phyloP scores from a whole-genome alignment of 768 basidiomycete species.

The Chiua virens region DNA sequence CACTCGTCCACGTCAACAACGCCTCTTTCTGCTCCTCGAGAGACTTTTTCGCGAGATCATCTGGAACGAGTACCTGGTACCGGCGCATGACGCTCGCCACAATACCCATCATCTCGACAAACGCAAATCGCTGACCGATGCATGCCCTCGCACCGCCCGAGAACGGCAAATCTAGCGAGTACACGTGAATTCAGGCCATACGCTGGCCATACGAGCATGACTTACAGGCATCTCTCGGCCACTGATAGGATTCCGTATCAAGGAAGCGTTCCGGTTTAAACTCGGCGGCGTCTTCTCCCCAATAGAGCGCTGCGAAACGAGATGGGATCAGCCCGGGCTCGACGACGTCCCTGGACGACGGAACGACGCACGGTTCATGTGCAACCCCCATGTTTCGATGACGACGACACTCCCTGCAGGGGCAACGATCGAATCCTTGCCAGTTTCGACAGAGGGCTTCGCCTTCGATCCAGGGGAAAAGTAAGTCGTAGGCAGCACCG shows the following conservation, averaged over 20 bases:
- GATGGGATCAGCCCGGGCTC: too few species aligned
- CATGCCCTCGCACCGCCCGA: too few species aligned
- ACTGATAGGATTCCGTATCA: too few species aligned
- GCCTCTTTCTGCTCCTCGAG: constrained; percentile 33
- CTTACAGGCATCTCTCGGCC: too few species aligned
- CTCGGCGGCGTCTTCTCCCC: too few species aligned
- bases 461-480: constrained; percentile 29
- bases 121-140: constrained; percentile 50
- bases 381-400: constrained; percentile 43
- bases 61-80: constrained; percentile 42
- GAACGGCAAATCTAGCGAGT: too few species aligned
- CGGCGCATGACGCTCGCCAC: constrained; percentile 43
- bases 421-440: constrained; percentile 35
- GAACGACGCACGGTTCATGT: constrained; percentile 40
- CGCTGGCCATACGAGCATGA: constrained; percentile 41
- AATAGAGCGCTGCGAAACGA: too few species aligned
- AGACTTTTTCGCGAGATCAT: constrained; percentile 29
- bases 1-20: too few species aligned
- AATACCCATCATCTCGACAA: constrained; percentile 41
- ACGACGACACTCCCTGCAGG: constrained; percentile 39
- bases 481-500: too few species aligned
- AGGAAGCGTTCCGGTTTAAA: too few species aligned
- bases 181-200: too few species aligned
- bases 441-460: constrained; percentile 17
- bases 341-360: too few species aligned